phyloP scores from a whole-genome alignment of 495 filamentous ascomycete genomes.

The Trichoderma reesei region DNA sequence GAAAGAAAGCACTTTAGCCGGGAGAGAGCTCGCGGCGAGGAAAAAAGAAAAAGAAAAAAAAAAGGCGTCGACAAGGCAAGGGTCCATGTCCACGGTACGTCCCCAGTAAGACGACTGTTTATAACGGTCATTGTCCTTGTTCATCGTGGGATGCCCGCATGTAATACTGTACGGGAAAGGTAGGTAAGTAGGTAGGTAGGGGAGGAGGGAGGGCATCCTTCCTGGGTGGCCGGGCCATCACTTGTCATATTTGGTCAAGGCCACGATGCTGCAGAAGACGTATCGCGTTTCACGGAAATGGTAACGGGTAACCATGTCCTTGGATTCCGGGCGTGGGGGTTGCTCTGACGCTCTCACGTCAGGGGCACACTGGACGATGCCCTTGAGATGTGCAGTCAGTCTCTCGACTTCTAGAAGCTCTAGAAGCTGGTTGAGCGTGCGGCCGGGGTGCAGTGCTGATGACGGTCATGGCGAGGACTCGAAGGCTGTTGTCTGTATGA shows the following conservation, averaged over 20 bases:
- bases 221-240: background rate
- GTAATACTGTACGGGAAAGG: too few species aligned
- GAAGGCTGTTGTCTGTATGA: background rate
- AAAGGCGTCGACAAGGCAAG: background rate
- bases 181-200: too few species aligned
- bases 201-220: too few species aligned
- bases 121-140: too few species aligned
- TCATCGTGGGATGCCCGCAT: too few species aligned
- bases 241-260: background rate
- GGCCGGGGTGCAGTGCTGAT: background rate
- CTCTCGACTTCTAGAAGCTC: too few species aligned
- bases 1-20: background rate
- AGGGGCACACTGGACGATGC: background rate
- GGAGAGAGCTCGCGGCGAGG: background rate
- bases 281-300: slow-evolving; percentile 2
- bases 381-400: too few species aligned
- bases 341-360: background rate
- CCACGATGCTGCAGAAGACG: background rate
- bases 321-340: slow-evolving; percentile 8
- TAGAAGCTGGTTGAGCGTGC: background rate
- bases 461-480: background rate
- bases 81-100: background rate
- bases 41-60: too few species aligned
- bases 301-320: slow-evolving; percentile 7
- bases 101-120: too few species aligned